A percentile compares a stretch with the other conserved stretches of the same genome.
phyloP scores from a whole-genome alignment of 306 rosid genomes.

The Abrus pulchellus region DNA sequence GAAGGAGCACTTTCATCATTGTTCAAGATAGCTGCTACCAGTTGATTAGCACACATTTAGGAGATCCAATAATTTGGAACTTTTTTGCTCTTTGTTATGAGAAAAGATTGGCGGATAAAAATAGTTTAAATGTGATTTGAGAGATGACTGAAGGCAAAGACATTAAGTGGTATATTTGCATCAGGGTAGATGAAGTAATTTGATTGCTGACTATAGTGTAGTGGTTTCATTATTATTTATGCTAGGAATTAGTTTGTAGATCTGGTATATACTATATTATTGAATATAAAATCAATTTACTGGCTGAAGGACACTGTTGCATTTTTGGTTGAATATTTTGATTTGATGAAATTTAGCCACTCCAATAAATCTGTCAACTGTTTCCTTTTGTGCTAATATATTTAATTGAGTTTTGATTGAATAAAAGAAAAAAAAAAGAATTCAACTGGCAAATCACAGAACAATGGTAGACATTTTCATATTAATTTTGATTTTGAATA shows the following conservation, averaged over 20 bases:
- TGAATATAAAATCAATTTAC: slow-evolving; percentile 1
- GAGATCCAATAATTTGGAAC: slow-evolving; percentile 4
- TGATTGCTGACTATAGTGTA: slow-evolving; percentile 11
- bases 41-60: slow-evolving; percentile 24
- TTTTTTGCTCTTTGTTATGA: slow-evolving; percentile 11
- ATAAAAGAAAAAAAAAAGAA: slow-evolving; percentile 31
- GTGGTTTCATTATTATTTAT: slow-evolving; percentile 12
- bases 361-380: slow-evolving; percentile 14
- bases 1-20: slow-evolving; percentile 28
- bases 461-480: not conserved
- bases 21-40: slow-evolving; percentile 16
- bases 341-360: not conserved
- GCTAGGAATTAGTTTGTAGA: slow-evolving; percentile 10
- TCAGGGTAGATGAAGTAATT: not conserved
- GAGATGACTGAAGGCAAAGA: slow-evolving; percentile 18
- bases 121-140: slow-evolving; percentile 15
- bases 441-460: slow-evolving; percentile 8
- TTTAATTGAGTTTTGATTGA: slow-evolving; percentile 17
- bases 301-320: not conserved
- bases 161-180: not conserved
- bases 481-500: not conserved
- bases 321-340: not conserved
- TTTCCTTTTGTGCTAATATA: slow-evolving; percentile 10
- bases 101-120: not conserved
- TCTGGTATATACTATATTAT: slow-evolving; percentile 2